Evolutionary conservation across 257 asterid genomes (phyloP).

Genomic region (Nemophila menziesii): DNA sequence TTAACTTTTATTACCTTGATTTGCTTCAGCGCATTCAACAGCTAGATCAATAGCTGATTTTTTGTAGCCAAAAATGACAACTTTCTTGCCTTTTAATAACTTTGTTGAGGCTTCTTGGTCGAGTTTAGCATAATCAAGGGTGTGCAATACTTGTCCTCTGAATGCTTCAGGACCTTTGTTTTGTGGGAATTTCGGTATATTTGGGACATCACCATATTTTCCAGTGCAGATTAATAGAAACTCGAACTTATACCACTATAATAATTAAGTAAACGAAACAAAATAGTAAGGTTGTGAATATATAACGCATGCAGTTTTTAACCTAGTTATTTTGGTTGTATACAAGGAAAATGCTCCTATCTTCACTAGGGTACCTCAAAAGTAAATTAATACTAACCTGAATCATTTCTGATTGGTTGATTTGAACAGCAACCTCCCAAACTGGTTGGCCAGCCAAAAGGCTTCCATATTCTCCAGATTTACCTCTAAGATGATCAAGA

Average conservation of each 20-base stretch:
- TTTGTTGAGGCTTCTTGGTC: conserved; percentile 35
- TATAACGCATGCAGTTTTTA: too few relatives aligned
- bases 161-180: conserved; percentile 66
- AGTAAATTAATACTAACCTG: conserved; percentile 33
- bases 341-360: too few relatives aligned
- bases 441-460: conserved; percentile 50
- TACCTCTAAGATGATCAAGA: background rate
- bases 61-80: conserved; percentile 68
- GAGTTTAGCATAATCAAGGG: conserved; percentile 71
- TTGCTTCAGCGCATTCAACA: conserved; percentile 77
- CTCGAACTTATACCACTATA: conserved; percentile 65
- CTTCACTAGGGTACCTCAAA: too few relatives aligned
- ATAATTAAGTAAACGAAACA: background rate
- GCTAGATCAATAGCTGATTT: conserved; percentile 89
- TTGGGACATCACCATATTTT: conserved; percentile 78
- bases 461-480: conserved; percentile 28
- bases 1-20: conserved; percentile 63
- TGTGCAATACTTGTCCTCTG: conserved; percentile 58
- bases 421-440: conserved; percentile 75
- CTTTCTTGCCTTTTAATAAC: conserved; percentile 50
- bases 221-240: conserved; percentile 77
- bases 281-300: background rate
- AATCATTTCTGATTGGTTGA: conserved; percentile 32
- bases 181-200: conserved; percentile 44
- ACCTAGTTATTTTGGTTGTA: too few relatives aligned